Percentiles rank a stretch among this genome's conserved stretches.
Evolutionary conservation across 257 asterid genomes (phyloP).

Genomic region (Linaria vulgaris): DNA sequence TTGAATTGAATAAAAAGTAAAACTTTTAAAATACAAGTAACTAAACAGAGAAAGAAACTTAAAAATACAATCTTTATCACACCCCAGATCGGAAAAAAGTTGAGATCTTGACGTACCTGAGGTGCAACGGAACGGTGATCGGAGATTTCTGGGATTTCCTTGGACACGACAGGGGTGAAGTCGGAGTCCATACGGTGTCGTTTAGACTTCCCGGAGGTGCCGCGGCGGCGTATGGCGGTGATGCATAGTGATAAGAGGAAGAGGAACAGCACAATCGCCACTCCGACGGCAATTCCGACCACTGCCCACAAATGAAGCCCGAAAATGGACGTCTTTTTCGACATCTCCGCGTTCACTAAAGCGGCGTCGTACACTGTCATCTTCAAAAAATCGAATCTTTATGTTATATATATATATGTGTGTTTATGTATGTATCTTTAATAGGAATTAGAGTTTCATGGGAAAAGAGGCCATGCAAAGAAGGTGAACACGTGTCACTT

Average conservation of each 20-base stretch:
- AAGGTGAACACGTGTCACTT: no score
- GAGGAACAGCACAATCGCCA: constrained; percentile 66
- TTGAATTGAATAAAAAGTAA: no score
- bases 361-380: constrained; percentile 71
- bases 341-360: constrained; percentile 60
- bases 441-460: constrained; percentile 23
- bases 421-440: constrained; percentile 1
- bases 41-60: no score
- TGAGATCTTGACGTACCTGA: constrained; percentile 37
- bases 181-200: constrained; percentile 37
- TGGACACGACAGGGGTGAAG: constrained; percentile 61
- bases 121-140: constrained; percentile 61
- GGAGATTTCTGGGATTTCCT: constrained; percentile 76
- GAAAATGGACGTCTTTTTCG: constrained; percentile 75
- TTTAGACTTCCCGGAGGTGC: constrained; percentile 25
- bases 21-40: no score
- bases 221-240: constrained; percentile 59
- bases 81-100: neutral
- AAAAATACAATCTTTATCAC: no score
- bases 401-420: neutral
- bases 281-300: constrained; percentile 84
- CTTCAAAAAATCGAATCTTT: neutral
- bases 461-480: constrained; percentile 30
- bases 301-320: constrained; percentile 88
- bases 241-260: constrained; percentile 76